Conservation (phyloP, 169 alveolate species). For the Babesia ovata region DNA sequence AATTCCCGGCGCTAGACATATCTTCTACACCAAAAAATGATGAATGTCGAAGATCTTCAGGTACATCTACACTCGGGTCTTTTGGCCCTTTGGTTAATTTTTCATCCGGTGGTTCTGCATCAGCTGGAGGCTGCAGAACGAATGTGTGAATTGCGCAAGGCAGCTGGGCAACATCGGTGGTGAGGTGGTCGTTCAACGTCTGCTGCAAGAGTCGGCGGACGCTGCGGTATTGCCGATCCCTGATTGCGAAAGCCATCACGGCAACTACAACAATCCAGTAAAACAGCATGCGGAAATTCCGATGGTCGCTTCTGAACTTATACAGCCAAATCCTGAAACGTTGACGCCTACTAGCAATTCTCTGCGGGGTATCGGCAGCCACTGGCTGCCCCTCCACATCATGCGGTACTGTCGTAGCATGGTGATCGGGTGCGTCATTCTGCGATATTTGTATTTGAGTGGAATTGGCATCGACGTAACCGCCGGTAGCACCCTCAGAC, state of each 20-base stretch:
- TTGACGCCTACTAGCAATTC: background rate
- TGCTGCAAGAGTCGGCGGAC: constrained; percentile 21
- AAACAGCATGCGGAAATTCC: constrained; percentile 1
- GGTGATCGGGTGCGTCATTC: no score
- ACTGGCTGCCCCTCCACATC: no score
- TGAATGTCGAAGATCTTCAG: no score
- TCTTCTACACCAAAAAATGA: no score
- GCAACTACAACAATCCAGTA: constrained; percentile 11
- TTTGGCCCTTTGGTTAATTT: background rate
- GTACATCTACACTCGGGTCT: background rate
- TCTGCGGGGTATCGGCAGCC: background rate
- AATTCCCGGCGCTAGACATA: background rate
- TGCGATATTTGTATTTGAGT: no score
- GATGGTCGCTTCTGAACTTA: background rate
- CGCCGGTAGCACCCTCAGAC: no score
- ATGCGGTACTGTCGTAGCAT: no score
- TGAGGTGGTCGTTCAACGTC: background rate
- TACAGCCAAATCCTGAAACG: background rate
- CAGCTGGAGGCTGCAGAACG: background rate
- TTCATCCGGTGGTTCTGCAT: background rate
- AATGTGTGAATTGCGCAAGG: background rate
- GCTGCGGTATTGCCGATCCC: constrained; percentile 15
- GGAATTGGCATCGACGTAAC: no score
- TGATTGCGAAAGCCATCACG: constrained; percentile 5
- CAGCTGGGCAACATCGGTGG: background rate